phyloP scores from a whole-genome alignment of 352 stramenopile genomes.

The Phytopythium litorale region DNA sequence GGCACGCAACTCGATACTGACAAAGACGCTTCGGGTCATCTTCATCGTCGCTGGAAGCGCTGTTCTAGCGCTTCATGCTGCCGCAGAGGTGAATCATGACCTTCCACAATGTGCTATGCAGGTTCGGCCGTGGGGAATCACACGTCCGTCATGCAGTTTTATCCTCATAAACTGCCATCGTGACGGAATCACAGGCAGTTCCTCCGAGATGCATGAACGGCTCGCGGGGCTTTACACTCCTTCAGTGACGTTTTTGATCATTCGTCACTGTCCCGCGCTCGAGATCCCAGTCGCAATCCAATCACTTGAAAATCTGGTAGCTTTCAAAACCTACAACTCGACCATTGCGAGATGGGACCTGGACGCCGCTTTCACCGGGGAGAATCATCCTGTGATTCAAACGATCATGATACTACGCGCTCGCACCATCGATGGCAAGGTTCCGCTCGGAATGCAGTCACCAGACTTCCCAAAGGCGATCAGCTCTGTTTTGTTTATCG shows the following conservation, averaged over 20 bases:
- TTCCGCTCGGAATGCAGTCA: conserved; percentile 7
- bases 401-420: conserved; percentile 20
- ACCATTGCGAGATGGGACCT: conserved; percentile 13
- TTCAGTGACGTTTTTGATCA: conserved; percentile 14
- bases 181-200: conserved; percentile 11
- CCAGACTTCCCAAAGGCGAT: background rate
- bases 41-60: background rate
- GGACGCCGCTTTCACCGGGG: conserved; percentile 10
- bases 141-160: conserved; percentile 28
- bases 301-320: conserved; percentile 13
- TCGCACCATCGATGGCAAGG: conserved; percentile 11
- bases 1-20: background rate
- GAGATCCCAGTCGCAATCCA: conserved; percentile 18
- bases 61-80: conserved; percentile 1
- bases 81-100: background rate
- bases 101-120: conserved; percentile 25
- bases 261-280: conserved; percentile 27
- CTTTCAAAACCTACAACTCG: conserved; percentile 30
- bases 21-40: background rate
- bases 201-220: conserved; percentile 3
- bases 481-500: background rate
- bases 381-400: conserved; percentile 12
- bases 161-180: conserved; percentile 26
- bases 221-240: conserved; percentile 16
- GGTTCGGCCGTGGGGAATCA: conserved; percentile 28